Percentiles rank a stretch among this genome's conserved stretches.
phyloP scores from a whole-genome alignment of 2,329 filamentous ascomycete species.

The Aspergillus sp. region DNA sequence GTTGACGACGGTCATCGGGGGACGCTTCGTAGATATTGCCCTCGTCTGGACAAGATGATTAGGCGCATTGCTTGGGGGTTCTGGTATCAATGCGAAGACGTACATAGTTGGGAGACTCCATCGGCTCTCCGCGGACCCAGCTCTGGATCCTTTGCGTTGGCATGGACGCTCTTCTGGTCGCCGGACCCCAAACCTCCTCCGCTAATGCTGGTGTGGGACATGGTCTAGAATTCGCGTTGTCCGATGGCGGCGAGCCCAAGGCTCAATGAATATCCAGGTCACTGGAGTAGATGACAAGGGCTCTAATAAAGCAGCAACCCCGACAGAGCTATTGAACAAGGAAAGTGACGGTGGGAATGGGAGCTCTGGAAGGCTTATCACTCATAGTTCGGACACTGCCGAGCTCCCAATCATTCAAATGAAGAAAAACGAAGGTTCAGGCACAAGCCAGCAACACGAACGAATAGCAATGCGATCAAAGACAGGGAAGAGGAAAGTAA shows the following conservation, averaged over 20 bases:
- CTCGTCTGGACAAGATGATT: slow-evolving; percentile 18
- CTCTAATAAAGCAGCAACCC: too few relatives aligned
- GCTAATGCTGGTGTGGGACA: slow-evolving; percentile 6
- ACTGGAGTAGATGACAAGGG: too few relatives aligned
- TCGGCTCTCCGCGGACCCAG: slow-evolving; percentile 19
- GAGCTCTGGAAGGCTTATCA: neutral
- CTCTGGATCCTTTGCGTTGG: slow-evolving; percentile 15
- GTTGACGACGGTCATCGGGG: slow-evolving; percentile 29
- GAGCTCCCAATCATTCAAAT: neutral
- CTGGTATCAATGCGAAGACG: slow-evolving; percentile 4
- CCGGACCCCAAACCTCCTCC: slow-evolving; percentile 7
- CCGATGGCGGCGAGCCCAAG: neutral
- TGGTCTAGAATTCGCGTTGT: neutral
- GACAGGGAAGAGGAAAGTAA: neutral
- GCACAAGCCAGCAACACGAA: neutral
- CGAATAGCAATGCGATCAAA: neutral
- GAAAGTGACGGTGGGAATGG: neutral
- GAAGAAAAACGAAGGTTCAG: too few relatives aligned
- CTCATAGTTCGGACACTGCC: neutral
- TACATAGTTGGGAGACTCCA: slow-evolving; percentile 26
- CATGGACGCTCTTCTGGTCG: slow-evolving; percentile 10
- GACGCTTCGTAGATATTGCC: slow-evolving; percentile 27
- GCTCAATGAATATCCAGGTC: neutral
- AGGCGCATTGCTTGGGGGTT: slow-evolving; percentile 2
- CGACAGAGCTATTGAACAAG: neutral